Evolutionary conservation across 129 eudicot genomes (phyloP).

Genomic region (Arctium minus): DNA sequence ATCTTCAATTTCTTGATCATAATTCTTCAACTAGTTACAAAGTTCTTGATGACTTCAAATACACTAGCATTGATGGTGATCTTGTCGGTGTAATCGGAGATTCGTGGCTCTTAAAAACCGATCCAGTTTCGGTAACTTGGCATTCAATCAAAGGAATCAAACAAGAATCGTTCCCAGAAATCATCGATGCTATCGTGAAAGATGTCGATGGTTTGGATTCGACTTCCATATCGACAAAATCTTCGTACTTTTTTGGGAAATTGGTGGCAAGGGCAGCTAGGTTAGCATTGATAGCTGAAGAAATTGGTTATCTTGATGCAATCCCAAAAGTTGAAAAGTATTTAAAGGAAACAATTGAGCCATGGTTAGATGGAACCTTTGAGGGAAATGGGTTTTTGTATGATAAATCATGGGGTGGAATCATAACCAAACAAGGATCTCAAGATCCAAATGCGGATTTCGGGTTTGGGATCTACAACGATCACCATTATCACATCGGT

Average conservation of each 20-base stretch:
- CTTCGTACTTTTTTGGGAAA: conserved; percentile 83
- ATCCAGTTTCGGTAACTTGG: conserved; percentile 87
- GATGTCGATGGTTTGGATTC: conserved; percentile 65
- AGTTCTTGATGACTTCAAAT: conserved; percentile 61
- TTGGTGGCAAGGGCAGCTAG: conserved; percentile 85
- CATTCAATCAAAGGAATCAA: conserved; percentile 72
- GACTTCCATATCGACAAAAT: conserved; percentile 44
- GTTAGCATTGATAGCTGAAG: conserved; percentile 85
- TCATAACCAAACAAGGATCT: conserved; percentile 75
- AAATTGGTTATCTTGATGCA: conserved; percentile 51
- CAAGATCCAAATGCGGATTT: conserved; percentile 77
- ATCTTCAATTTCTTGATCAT: conserved; percentile 49
- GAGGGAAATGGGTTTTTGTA: conserved; percentile 70
- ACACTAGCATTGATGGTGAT: conserved; percentile 86
- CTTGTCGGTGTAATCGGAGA: conserved; percentile 87
- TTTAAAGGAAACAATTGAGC: conserved; percentile 74
- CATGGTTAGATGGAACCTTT: conserved; percentile 88
- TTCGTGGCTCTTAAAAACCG: conserved; percentile 67
- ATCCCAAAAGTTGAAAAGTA: conserved; percentile 54
- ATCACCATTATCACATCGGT: conserved; percentile 87
- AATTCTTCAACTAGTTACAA: conserved; percentile 17
- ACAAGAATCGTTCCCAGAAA: conserved; percentile 53
- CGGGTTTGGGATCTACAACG: conserved; percentile 82
- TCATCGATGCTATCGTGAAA: conserved; percentile 46
- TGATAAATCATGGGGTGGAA: conserved; percentile 87